phyloP scores from a whole-genome alignment of 805 yeast genomes.

The Monosporozyma aquatica region DNA sequence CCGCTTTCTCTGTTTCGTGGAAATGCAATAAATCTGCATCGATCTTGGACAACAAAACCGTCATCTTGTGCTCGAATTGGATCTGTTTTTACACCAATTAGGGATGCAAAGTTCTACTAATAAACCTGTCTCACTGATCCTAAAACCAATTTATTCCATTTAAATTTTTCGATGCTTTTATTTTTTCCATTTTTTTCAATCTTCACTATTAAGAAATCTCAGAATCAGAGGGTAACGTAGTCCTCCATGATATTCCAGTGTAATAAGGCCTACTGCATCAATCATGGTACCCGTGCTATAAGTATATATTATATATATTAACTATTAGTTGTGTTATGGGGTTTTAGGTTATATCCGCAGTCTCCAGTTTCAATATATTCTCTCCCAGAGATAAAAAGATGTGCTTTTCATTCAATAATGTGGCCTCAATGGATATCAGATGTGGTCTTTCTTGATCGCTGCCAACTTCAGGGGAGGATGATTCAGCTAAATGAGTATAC shows the following conservation, averaged over 20 bases:
- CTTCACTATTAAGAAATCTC: no score
- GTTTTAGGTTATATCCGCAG: conserved; percentile 3
- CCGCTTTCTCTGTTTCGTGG: conserved; percentile 1
- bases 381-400: conserved; percentile 9
- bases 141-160: no score
- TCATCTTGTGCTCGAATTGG: conserved; percentile 1
- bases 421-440: conserved; percentile 6
- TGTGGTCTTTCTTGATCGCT: background rate
- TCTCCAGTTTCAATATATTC: conserved; percentile 9
- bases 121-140: no score
- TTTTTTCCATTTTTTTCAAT: background rate
- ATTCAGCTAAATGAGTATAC: conserved; percentile 12
- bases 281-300: no score
- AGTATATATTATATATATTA: background rate
- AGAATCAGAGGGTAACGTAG: no score
- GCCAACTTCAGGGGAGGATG: background rate
- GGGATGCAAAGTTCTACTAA: no score
- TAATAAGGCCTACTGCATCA: no score
- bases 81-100: no score
- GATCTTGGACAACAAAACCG: conserved; percentile 17
- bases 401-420: conserved; percentile 6
- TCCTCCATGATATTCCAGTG: no score
- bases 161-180: conserved; percentile 1
- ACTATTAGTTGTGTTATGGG: background rate
- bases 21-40: conserved; percentile 22